Base-by-base conservation (phyloP, 176 grass and related monocot species). In the Triticum turgidum region DNA sequence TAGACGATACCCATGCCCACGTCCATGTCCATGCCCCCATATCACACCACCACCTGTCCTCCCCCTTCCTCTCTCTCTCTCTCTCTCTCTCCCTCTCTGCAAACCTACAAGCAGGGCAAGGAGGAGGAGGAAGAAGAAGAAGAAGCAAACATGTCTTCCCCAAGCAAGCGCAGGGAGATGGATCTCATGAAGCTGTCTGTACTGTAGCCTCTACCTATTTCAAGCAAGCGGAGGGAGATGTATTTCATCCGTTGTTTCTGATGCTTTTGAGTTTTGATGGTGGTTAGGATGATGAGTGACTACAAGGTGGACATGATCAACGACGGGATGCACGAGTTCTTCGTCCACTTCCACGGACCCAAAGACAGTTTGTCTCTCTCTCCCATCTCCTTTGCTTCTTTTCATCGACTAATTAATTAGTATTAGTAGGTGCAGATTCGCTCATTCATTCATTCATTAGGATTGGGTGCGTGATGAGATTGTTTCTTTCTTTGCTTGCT, bases 291-390 rank as follows among this genome's bases (percentile, higher is more conserved):
- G 90, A 92, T 92, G 90, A 92, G 90, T 33, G 90, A 92, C 69
- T 92, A 89, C 79, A 92, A 92, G 83, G 90, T 92, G 61, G 90
- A 92, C 42, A 92, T 84, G 79, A 69, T 89, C 49, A 92, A 92
- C 71, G 90, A 92, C 62, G 87, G 87, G 81, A 89, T 92, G 63
- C 87, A 92, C 8, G 79, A 92, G 70, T 92, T 92, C 84, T 86
- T 67, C 78, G 90, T 92, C n/a, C 79, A 92, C 86, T 92, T 92
- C 82, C 90, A 89, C 80, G 90, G 90, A 2, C 90, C 90, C 0
- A 89, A 86, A 45, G 87, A 89, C 30, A 89, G 90, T 3, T n/a
- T 11, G 5, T 74, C 10, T 54, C 2, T 42, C 39, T 8, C 7
- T 3, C 41, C 41, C 34, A 5, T 29, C 29, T 29, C 29, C 29